Conservation (phyloP, 1,284 basidiomycete species). For the Leccinum pachyderme region DNA sequence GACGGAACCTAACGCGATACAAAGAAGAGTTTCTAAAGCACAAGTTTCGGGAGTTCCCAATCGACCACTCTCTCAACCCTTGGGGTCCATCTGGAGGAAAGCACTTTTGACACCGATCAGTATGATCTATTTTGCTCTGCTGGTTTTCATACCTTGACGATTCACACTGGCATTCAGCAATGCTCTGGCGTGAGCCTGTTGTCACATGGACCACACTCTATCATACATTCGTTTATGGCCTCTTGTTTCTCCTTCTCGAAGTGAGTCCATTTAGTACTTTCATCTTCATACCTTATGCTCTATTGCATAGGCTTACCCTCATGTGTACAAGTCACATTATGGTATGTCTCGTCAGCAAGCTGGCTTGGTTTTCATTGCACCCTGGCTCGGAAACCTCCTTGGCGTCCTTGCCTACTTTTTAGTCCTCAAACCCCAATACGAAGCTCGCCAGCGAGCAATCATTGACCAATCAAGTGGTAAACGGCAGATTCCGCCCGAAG, state of each 20-base stretch:
- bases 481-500: constrained; percentile 19
- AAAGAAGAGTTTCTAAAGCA: constrained; percentile 11
- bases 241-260: constrained; percentile 29
- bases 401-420: constrained; percentile 26
- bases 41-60: neutral
- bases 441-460: constrained; percentile 11
- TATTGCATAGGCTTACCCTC: constrained; percentile 24
- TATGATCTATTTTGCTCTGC: constrained; percentile 6
- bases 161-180: constrained; percentile 10
- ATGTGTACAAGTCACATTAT: constrained; percentile 22
- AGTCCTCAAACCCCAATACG: constrained; percentile 24
- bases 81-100: constrained; percentile 14
- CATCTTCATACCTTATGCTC: neutral
- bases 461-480: constrained; percentile 14
- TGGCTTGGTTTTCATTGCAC: constrained; percentile 24
- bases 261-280: constrained; percentile 1
- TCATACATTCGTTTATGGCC: constrained; percentile 26
- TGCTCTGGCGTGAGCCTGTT: constrained; percentile 26
- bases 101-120: constrained; percentile 23
- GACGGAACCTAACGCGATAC: constrained; percentile 23
- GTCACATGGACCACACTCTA: constrained; percentile 27
- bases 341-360: constrained; percentile 25
- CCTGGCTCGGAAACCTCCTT: constrained; percentile 27
- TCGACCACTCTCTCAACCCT: neutral
- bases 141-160: neutral